phyloP scores from a whole-genome alignment of 2,329 filamentous ascomycete species.

The Venturia nashicola region DNA sequence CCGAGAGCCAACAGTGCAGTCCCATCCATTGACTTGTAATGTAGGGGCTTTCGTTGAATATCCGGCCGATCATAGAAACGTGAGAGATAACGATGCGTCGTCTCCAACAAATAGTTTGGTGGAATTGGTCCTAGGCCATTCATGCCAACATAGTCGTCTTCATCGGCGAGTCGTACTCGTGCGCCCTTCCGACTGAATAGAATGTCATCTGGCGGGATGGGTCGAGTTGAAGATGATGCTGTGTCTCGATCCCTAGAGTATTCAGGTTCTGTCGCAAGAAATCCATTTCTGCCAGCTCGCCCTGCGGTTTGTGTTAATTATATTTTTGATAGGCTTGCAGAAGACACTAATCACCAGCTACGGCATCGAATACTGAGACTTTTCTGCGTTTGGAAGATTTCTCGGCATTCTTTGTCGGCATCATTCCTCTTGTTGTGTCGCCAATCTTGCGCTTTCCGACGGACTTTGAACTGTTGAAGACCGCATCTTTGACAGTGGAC shows the following conservation, averaged over 20 bases:
- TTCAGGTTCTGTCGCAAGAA: slow-evolving; percentile 25
- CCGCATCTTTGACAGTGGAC: neutral
- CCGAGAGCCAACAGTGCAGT: slow-evolving; percentile 65
- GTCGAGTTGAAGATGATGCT: slow-evolving; percentile 18
- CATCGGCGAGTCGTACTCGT: slow-evolving; percentile 55
- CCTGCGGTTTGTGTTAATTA: slow-evolving; percentile 19
- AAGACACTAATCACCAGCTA: slow-evolving; percentile 42
- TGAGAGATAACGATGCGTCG: slow-evolving; percentile 55
- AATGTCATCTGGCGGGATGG: slow-evolving; percentile 55
- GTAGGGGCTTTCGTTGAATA: neutral
- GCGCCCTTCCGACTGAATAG: slow-evolving; percentile 55
- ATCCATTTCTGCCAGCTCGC: slow-evolving; percentile 33
- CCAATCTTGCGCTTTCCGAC: neutral
- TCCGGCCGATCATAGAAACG: slow-evolving; percentile 41
- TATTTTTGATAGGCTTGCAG: neutral
- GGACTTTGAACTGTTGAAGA: neutral
- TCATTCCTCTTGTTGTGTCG: neutral
- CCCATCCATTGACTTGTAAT: slow-evolving; percentile 54
- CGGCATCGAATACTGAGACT: slow-evolving; percentile 59
- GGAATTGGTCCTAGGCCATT: slow-evolving; percentile 44
- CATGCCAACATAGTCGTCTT: slow-evolving; percentile 49
- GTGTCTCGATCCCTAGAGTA: slow-evolving; percentile 18
- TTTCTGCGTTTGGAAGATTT: slow-evolving; percentile 18
- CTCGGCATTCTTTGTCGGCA: neutral
- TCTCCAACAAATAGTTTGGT: slow-evolving; percentile 56